phyloP scores from a whole-genome alignment of 2,329 filamentous ascomycete genomes.

The Biscogniauxia mediterranea region DNA sequence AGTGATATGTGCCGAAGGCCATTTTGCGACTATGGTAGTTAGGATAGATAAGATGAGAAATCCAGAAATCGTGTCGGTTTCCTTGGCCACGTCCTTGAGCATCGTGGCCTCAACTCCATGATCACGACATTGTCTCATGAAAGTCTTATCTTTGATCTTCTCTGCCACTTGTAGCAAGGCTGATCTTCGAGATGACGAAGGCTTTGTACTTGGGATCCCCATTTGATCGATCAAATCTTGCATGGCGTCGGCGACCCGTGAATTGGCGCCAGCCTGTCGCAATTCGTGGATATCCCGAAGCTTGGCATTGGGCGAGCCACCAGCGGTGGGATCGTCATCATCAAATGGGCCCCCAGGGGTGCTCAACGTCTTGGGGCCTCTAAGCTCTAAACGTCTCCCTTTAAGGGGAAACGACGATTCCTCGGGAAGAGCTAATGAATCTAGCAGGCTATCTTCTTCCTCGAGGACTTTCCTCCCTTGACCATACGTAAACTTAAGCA shows the following conservation, averaged over 20 bases:
- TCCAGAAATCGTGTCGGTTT: constrained; percentile 60
- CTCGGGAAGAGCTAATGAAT: constrained; percentile 28
- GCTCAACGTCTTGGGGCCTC: constrained; percentile 24
- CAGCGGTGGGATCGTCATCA: constrained; percentile 44
- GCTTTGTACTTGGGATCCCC: constrained; percentile 45
- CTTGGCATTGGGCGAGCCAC: constrained; percentile 43
- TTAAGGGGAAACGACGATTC: constrained; percentile 24
- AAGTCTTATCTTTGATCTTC: constrained; percentile 60
- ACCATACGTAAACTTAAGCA: constrained; percentile 34
- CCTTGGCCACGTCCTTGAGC: constrained; percentile 57
- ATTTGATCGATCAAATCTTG: constrained; percentile 63
- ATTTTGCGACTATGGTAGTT: constrained; percentile 58
- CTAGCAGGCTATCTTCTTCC: constrained; percentile 32
- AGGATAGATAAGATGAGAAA: constrained; percentile 65
- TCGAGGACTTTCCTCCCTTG: constrained; percentile 31
- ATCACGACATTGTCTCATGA: constrained; percentile 69
- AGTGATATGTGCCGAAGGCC: constrained; percentile 58
- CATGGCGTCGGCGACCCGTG: constrained; percentile 63
- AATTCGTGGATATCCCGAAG: constrained; percentile 66
- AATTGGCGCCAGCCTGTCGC: constrained; percentile 64
- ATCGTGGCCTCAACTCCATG: constrained; percentile 70
- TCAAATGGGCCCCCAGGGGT: constrained; percentile 26
- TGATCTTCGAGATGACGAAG: constrained; percentile 53
- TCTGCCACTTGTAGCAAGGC: constrained; percentile 59
- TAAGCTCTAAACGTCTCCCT: constrained; percentile 32